These are phyloP conservation scores for Botrytis paeoniae DNA, from an alignment of 2,329 filamentous ascomycete species.

Conservation along the genomic window DNA sequence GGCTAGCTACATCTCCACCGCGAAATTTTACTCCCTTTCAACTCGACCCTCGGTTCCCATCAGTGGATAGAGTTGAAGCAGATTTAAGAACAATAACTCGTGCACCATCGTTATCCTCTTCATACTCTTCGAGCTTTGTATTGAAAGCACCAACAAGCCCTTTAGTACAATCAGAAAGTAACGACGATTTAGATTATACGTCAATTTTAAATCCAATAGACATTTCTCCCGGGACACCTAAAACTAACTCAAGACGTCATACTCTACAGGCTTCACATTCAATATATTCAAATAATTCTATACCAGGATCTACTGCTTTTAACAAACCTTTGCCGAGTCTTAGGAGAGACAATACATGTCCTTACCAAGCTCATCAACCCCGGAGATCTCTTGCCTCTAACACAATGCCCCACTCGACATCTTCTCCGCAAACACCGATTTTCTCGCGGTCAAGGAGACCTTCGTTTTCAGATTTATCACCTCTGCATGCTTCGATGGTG, in stretches of 20 bases:
- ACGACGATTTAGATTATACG: constrained; percentile 69
- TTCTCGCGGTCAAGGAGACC: constrained; percentile 58
- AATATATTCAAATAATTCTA: constrained; percentile 44
- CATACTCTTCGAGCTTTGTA: constrained; percentile 74
- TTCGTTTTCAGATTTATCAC: constrained; percentile 73
- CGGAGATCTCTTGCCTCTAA: constrained; percentile 68
- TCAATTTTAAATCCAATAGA: constrained; percentile 52
- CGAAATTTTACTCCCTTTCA: constrained; percentile 49
- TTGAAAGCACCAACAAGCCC: constrained; percentile 90
- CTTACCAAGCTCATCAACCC: constrained; percentile 75
- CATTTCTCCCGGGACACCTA: constrained; percentile 40
- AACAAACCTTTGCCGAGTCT: constrained; percentile 45
- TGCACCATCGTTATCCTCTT: constrained; percentile 63
- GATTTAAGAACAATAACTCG: constrained; percentile 26
- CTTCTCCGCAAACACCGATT: constrained; percentile 50
- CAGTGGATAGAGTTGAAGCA: constrained; percentile 25
- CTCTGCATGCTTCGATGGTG: constrained; percentile 88
- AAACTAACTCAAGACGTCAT: constrained; percentile 56
- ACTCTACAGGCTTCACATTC: constrained; percentile 66
- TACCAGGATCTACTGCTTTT: constrained; percentile 42
- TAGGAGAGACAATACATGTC: constrained; percentile 62
- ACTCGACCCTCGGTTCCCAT: constrained; percentile 39
- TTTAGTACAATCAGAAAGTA: constrained; percentile 82
- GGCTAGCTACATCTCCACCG: constrained; percentile 57
- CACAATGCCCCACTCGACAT: constrained; percentile 42